These are phyloP conservation scores for Fibroporia radiculosa DNA, from an alignment of 768 basidiomycete species.

Conservation along the genomic window DNA sequence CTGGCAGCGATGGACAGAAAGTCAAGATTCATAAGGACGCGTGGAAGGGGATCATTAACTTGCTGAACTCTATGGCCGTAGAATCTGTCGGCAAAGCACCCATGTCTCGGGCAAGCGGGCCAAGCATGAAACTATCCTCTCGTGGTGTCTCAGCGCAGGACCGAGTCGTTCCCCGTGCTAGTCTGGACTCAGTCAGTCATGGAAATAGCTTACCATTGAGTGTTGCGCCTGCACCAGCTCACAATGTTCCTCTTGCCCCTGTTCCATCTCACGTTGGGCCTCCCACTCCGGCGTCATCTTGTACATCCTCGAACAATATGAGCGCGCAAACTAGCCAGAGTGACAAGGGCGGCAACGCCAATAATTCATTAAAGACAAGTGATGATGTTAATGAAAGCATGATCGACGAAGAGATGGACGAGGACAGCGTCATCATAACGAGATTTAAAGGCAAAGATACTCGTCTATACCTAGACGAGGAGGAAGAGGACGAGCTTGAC, in stretches of 20 bases:
- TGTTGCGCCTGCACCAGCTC: neutral
- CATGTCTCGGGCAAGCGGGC: neutral
- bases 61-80: constrained; percentile 6
- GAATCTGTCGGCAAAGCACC: neutral
- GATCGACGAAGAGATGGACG: constrained; percentile 11
- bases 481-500: constrained; percentile 1
- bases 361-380: neutral
- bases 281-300: neutral
- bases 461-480: neutral
- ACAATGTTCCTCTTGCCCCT: too few species aligned
- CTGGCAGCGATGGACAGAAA: constrained; percentile 2
- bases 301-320: neutral
- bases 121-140: constrained; percentile 1
- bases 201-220: too few species aligned
- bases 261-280: neutral
- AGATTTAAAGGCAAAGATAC: constrained; percentile 9
- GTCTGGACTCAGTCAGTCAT: too few species aligned
- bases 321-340: neutral
- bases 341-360: neutral
- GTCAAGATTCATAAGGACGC: constrained; percentile 11
- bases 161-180: too few species aligned
- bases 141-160: neutral
- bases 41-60: constrained; percentile 11
- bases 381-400: constrained; percentile 3
- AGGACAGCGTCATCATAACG: constrained; percentile 4